Evolutionary conservation across 371 early-diverging fungal species (phyloP), one percentile per base, ranked within the genome.

Genomic region (Apophysomyces elegans): DNA sequence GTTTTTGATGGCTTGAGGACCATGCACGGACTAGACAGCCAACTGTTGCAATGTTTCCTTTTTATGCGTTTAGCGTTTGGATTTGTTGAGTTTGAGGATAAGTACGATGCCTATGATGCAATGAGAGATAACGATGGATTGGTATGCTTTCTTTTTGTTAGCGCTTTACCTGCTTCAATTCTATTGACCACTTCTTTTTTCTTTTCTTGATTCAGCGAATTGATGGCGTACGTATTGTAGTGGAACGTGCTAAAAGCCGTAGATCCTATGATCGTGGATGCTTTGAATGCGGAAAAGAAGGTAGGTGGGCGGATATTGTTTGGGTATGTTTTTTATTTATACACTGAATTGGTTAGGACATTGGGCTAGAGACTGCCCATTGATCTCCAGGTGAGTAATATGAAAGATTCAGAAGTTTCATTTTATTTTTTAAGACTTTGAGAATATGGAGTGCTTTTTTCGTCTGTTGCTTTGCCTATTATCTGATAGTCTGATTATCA

Each of bases 301-400:
- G 88, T 86, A 81, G 46, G 13, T 45, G 13, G 13, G 16, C 43
- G 43, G 16, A 6, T 43, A 46, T 57, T 50, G 37, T 54, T 26
- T 26, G 1, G 37, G 3, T 37, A n/a, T 35, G 38, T 1, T 45
- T 45, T 45, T 45, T 26, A 26, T 26, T 26, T 26, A 45, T 18
- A 45, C 8, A 45, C 16, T 13, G 0, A 18, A n/a, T 8, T 21
- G 45, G 5, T 18, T 68, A 89, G 91, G 91, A 57, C 91, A 91
- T 68, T 91, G 89, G 89, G 90, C 91, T 62, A 82, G 88, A 70
- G 91, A 91, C 65, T 91, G 91, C 66, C 81, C 78, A 47, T 45
- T 13, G 46, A 13, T 18, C 16, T 18, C n/a, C 46, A 45, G 46
- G 46, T 45, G 13, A 45, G 46, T 18, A 45, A 43, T 43, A 2